A percentile compares a stretch with the other conserved stretches of the same genome.
Evolutionary conservation across 208 protist species (phyloP).

Genomic region (Endotrypanum monterogeii): DNA sequence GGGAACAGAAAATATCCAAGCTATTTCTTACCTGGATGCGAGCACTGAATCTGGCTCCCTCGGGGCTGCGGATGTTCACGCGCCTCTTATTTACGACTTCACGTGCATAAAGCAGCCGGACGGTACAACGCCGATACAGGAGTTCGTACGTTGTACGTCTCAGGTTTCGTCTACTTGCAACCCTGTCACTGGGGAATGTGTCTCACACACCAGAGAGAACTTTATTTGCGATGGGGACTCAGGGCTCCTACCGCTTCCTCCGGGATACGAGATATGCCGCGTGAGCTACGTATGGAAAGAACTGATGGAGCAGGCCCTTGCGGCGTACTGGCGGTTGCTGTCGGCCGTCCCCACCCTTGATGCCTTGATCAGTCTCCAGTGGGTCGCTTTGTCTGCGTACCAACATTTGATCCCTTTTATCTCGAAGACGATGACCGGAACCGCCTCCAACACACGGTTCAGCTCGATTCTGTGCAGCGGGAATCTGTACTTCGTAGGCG

Average conservation of each 20-base stretch:
- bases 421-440: conserved; percentile 7
- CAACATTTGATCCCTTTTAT: conserved; percentile 1
- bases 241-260: conserved; percentile 22
- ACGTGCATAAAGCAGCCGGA: conserved; percentile 17
- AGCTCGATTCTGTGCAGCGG: conserved; percentile 46
- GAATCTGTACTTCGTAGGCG: conserved; percentile 53
- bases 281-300: neutral
- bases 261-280: conserved; percentile 13
- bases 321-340: conserved; percentile 14
- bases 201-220: neutral
- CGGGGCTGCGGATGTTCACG: conserved; percentile 10
- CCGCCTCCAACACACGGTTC: conserved; percentile 38
- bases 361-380: conserved; percentile 47
- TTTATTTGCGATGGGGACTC: conserved; percentile 35
- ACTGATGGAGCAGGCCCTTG: neutral
- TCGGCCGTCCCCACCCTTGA: conserved; percentile 41
- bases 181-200: neutral
- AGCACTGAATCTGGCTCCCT: neutral
- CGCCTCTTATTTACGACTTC: conserved; percentile 11
- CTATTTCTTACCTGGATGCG: conserved; percentile 13
- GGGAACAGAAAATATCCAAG: conserved; percentile 13
- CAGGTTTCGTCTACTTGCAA: neutral
- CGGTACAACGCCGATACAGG: neutral
- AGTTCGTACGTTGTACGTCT: neutral
- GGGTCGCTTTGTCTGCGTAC: conserved; percentile 30